Evolutionary conservation across 495 filamentous ascomycete genomes (phyloP).

Genomic region (Cladorrhinum samala): DNA sequence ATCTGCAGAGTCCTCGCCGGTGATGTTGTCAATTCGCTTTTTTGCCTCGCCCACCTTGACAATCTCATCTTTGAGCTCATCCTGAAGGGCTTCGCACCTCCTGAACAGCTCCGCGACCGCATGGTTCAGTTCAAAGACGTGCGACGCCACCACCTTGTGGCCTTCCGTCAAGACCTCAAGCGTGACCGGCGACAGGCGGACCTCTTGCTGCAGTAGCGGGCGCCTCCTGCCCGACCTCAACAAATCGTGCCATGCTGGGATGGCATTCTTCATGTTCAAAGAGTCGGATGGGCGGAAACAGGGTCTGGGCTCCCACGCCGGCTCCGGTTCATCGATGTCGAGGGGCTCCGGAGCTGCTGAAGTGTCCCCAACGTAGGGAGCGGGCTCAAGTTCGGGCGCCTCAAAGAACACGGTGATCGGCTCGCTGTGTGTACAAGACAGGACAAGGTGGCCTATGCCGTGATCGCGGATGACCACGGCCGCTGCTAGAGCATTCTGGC

Average conservation of each 20-base stretch:
- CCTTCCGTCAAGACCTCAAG: constrained; percentile 69
- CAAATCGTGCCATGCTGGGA: constrained; percentile 58
- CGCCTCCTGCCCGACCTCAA: constrained; percentile 55
- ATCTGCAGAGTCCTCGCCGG: constrained; percentile 51
- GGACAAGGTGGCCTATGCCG: constrained; percentile 71
- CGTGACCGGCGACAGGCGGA: constrained; percentile 68
- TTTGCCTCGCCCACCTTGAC: constrained; percentile 60
- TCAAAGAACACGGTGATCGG: constrained; percentile 65
- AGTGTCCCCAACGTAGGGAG: constrained; percentile 26
- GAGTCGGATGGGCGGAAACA: constrained; percentile 63
- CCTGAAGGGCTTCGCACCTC: constrained; percentile 63
- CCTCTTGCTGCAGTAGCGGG: constrained; percentile 58
- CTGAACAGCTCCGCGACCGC: constrained; percentile 80
- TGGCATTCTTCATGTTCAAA: constrained; percentile 52
- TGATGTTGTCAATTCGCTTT: constrained; percentile 57
- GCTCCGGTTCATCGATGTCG: constrained; percentile 29
- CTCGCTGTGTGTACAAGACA: constrained; percentile 59
- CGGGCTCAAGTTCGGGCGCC: constrained; percentile 45
- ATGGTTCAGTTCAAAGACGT: constrained; percentile 64
- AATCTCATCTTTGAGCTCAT: constrained; percentile 68
- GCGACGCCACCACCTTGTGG: constrained; percentile 65
- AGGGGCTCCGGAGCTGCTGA: constrained; percentile 11
- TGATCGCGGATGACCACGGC: constrained; percentile 64
- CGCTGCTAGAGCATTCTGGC: constrained; percentile 46
- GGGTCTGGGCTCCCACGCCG: constrained; percentile 50